Conservation (phyloP, 2,329 filamentous ascomycete species). For the Aspergillus transmontanensis region DNA sequence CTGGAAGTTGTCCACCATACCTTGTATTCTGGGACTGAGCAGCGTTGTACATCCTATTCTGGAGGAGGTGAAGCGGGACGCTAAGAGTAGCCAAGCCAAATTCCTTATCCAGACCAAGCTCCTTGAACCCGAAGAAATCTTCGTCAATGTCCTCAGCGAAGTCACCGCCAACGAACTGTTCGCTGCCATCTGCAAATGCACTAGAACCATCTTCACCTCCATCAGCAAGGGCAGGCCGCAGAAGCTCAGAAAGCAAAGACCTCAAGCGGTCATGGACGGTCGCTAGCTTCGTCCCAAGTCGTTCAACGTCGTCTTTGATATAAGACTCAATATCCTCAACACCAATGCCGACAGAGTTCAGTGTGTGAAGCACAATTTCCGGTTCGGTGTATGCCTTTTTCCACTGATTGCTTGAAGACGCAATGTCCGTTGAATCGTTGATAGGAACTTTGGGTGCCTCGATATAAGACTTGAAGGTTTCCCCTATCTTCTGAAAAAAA, state of each 20-base stretch:
- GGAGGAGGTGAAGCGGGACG: conserved; percentile 90
- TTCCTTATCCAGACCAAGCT: conserved; percentile 87
- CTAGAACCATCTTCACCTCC: conserved; percentile 80
- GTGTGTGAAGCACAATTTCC: conserved; percentile 82
- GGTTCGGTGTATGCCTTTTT: conserved; percentile 76
- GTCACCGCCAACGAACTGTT: conserved; percentile 94
- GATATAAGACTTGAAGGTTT: conserved; percentile 77
- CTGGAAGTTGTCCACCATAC: conserved; percentile 38
- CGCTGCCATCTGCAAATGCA: conserved; percentile 93
- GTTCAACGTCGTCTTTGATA: conserved; percentile 90
- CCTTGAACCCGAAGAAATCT: conserved; percentile 98
- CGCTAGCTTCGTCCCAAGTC: conserved; percentile 74
- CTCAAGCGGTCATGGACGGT: conserved; percentile 95
- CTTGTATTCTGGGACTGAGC: conserved; percentile 74
- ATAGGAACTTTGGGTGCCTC: conserved; percentile 76
- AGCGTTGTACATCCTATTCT: conserved; percentile 83
- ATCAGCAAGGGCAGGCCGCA: conserved; percentile 85
- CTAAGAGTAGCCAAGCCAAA: conserved; percentile 85
- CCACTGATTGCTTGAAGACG: conserved; percentile 45
- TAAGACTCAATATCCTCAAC: conserved; percentile 81
- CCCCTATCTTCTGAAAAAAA: conserved; percentile 83
- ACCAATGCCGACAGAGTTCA: conserved; percentile 82
- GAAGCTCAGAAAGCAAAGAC: conserved; percentile 83
- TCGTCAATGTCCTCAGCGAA: conserved; percentile 97
- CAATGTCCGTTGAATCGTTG: conserved; percentile 46